Evolutionary conservation across 2,329 filamentous ascomycete species (phyloP), one percentile per base, ranked within the genome.

Genomic region (Teratosphaeria pseudoeucalypti): DNA sequence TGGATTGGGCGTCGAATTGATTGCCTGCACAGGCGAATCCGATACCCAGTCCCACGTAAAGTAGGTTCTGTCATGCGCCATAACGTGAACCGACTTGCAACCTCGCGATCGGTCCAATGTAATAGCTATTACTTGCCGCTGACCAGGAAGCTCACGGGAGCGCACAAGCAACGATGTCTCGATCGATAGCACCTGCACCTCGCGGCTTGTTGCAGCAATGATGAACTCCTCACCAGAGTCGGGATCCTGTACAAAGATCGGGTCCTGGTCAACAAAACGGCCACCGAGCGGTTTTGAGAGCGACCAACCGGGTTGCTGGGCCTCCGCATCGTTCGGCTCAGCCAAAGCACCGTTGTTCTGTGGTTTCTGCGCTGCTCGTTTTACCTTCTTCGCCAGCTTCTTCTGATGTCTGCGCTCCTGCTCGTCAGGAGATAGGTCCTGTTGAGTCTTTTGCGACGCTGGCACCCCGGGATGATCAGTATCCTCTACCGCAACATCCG

Each of bases 131-230:
- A 86, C 75, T 11, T 70, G 73, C 26, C 77, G 72, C 67, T 74
- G 70, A 65, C 77, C 64, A n/a, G 75, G 73, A 32, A 86, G 76
- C 12, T 82, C 76, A 55, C 96, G 86, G 59, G 85, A 84, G 65
- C 90, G 85, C 54, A 90, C 79, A 26, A 95, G 82, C 56, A 95
- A 82, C 1, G 94, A 97, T 58, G 90, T 91, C 64, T 83, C 79
- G 34, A 89, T 84, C 1, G 89, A 88, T 74, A 94, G 60, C 4
- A 72, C 58, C 54, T 71, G 68, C 2, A 71, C 63, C 54, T 71
- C 66, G 16, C 66, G 66, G 1, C 63, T 60, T n/a, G 65, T 72
- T 12, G 69, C 68, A 47, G 68, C 65, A 16, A 71, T 62, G 32
- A 72, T 53, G 57, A 64, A 70, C 34, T 65, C 62, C n/a, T 66